phyloP scores from a whole-genome alignment of 2,329 filamentous ascomycete genomes.

The Arthrobotrys entomopaga region DNA sequence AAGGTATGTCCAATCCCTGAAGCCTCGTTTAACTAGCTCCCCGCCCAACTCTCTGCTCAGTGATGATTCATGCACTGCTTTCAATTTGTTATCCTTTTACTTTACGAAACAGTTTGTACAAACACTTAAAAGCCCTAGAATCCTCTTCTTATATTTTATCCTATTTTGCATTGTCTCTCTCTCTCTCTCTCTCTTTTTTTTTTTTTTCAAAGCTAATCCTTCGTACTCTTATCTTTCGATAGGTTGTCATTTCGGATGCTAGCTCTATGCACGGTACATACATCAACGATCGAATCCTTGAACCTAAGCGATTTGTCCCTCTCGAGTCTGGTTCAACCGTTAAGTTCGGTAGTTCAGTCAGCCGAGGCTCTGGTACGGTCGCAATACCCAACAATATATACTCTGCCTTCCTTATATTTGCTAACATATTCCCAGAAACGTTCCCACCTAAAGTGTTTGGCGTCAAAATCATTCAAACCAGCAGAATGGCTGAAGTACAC shows the following conservation, averaged over 20 bases:
- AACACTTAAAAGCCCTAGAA: neutral
- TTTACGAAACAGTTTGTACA: slow-evolving; percentile 1
- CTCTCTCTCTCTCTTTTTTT: too few relatives aligned
- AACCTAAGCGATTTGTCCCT: slow-evolving; percentile 57
- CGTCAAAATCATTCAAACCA: slow-evolving; percentile 57
- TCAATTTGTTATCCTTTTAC: slow-evolving; percentile 1
- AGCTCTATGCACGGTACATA: slow-evolving; percentile 73
- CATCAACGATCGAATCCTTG: slow-evolving; percentile 66
- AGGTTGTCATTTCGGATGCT: slow-evolving; percentile 67
- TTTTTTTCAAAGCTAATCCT: too few relatives aligned
- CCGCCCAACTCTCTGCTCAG: neutral
- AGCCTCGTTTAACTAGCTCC: slow-evolving; percentile 39
- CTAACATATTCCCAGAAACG: slow-evolving; percentile 54
- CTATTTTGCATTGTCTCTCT: slow-evolving; percentile 56
- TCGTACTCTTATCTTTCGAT: neutral
- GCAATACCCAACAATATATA: neutral
- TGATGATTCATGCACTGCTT: slow-evolving; percentile 16
- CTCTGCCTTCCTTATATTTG: slow-evolving; percentile 35
- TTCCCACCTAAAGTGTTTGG: slow-evolving; percentile 58
- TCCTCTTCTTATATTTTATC: neutral
- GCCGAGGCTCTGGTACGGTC: slow-evolving; percentile 63
- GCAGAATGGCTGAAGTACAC: slow-evolving; percentile 55
- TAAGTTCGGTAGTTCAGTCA: slow-evolving; percentile 66
- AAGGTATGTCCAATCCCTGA: slow-evolving; percentile 21
- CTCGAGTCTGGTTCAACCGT: slow-evolving; percentile 62